A percentile compares a stretch with the other conserved stretches of the same genome.
Evolutionary conservation across 2,329 filamentous ascomycete genomes (phyloP).

Genomic region (Pseudogymnoascus pannorum): DNA sequence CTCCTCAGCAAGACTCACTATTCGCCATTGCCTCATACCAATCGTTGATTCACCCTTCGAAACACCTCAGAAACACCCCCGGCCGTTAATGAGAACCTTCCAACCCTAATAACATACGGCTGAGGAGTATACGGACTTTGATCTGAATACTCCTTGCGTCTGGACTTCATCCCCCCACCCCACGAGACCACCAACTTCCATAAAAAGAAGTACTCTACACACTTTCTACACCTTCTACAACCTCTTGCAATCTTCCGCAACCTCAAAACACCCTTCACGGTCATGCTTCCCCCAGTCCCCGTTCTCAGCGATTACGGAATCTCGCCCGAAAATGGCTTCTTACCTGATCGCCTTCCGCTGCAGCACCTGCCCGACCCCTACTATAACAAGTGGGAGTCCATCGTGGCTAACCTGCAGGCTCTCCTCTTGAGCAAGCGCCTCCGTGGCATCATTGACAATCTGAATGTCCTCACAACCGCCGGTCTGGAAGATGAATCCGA

Average conservation of each 20-base stretch:
- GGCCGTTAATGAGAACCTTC: neutral
- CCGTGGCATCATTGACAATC: conserved; percentile 66
- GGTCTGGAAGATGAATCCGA: conserved; percentile 77
- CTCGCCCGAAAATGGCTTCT: conserved; percentile 73
- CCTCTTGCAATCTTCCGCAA: conserved; percentile 14
- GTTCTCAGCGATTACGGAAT: conserved; percentile 71
- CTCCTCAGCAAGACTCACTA: conserved; percentile 20
- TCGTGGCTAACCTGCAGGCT: conserved; percentile 77
- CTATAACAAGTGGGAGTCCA: conserved; percentile 90
- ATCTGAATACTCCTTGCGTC: conserved; percentile 60
- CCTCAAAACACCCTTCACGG: conserved; percentile 13
- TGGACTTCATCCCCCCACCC: conserved; percentile 33
- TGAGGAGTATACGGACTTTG: conserved; percentile 53
- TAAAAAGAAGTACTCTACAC: neutral
- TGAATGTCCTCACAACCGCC: conserved; percentile 77
- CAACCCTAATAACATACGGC: conserved; percentile 40
- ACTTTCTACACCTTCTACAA: neutral
- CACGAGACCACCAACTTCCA: neutral
- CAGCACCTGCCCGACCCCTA: conserved; percentile 78
- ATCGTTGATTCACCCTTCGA: neutral
- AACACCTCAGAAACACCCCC: neutral
- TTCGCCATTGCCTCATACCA: neutral
- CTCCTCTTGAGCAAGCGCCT: conserved; percentile 80
- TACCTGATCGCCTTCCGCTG: conserved; percentile 74
- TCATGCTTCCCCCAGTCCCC: conserved; percentile 52